Evolutionary conservation across 2,329 filamentous ascomycete genomes (phyloP).

Genomic region (Cladorrhinum sp.): DNA sequence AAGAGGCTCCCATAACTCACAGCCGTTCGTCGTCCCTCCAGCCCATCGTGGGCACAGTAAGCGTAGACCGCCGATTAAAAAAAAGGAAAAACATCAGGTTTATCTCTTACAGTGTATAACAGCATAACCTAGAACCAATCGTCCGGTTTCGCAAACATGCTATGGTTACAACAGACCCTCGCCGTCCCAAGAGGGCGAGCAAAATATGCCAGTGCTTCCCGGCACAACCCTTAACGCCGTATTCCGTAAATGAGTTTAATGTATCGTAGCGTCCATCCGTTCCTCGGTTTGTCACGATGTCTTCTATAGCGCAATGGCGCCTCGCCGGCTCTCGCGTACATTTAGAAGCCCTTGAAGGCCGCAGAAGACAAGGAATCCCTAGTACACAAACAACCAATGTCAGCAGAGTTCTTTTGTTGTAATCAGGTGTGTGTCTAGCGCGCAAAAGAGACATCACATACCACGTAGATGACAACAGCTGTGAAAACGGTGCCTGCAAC

Average conservation of each 20-base stretch:
- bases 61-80: too few relatives aligned
- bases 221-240: constrained; percentile 22
- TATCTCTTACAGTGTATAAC: constrained; percentile 6
- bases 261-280: neutral
- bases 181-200: neutral
- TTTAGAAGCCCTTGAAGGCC: constrained; percentile 85
- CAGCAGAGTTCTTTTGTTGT: too few relatives aligned
- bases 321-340: constrained; percentile 75
- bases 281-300: constrained; percentile 2
- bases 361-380: constrained; percentile 92
- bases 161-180: neutral
- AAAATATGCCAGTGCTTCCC: constrained; percentile 10
- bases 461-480: constrained; percentile 83
- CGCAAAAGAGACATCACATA: constrained; percentile 49
- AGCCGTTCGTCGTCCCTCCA: too few relatives aligned
- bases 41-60: too few relatives aligned
- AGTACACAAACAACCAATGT: constrained; percentile 9
- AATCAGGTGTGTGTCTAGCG: neutral
- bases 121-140: neutral
- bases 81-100: too few relatives aligned
- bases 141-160: neutral
- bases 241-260: constrained; percentile 10
- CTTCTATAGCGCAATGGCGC: constrained; percentile 37
- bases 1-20: too few relatives aligned
- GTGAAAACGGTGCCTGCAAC: constrained; percentile 84